Evolutionary conservation across 1,284 basidiomycete species (phyloP), one percentile per base, ranked within the genome.

Genomic region (Melampsora larici-populina): DNA sequence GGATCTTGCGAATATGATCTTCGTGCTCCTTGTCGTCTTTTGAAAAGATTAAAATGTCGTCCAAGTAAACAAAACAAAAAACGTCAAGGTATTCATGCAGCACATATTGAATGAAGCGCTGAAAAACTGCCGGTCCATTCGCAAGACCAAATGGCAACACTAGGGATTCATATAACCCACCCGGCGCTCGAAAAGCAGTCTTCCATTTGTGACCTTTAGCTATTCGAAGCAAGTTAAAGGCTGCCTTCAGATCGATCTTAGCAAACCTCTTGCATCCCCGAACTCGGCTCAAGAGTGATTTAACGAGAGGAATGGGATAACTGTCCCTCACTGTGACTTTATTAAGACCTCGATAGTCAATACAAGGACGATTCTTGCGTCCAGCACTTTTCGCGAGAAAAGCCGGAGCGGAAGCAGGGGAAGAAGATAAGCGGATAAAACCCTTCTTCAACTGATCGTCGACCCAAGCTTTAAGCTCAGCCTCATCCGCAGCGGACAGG

Each of bases 241-340:
- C 83, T 0, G 40, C 68, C 0, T 80, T 71, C 0, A 84, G 80
- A 72, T 84, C 83, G 1, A 85, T 66, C 58, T 83, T 83, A 36
- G 80, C n/a, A 29, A 72, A 64, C 48, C 15, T 64, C 13, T 48
- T 40, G 31, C 69, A 70, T n/a, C 51, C 60, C n/a, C 46, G 8
- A 3, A 63, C 21, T 1, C 48, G 29, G 26, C 48, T 64, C 5
- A 63, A 24, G 1, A 62, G 79, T 1, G 40, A 60, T 9, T n/a
- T 13, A 33, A 72, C 13, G 0, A 48, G 17, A 1, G 55, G 70
- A 18, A 72, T 62, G 1, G 70, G 70, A 31, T 63, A 72, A 17
- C 69, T 71, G 18, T 71, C 55, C 17, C 18, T 24, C 15, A 55
- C 48, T 36, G 21, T 70, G n/a, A n/a, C n/a, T n/a, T n/a, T n/a